phyloP scores from a whole-genome alignment of 1,139 yeast species.

The Lodderomyces oxycetoniae region DNA sequence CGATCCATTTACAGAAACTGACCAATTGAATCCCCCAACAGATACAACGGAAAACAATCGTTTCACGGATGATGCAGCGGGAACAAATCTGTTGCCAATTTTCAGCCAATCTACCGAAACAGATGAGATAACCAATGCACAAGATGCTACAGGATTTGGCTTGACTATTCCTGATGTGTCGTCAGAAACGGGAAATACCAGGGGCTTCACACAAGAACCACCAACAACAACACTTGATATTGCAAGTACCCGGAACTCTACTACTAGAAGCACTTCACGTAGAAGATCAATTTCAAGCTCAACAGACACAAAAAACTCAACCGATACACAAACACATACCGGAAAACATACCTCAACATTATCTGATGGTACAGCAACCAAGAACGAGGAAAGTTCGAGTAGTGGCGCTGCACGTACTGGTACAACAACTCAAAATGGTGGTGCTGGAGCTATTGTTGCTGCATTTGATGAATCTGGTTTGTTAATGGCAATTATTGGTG shows the following conservation, averaged over 20 bases:
- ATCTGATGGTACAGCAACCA: constrained; percentile 6
- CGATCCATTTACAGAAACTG: too few species aligned
- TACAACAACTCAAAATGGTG: background rate
- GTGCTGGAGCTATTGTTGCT: constrained; percentile 5
- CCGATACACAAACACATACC: background rate
- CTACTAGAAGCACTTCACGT: constrained; percentile 1
- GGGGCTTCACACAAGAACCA: constrained; percentile 3
- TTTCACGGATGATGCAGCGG: too few species aligned
- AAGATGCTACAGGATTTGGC: too few species aligned
- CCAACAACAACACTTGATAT: background rate
- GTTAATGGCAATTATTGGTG: constrained; percentile 22
- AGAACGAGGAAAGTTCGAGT: constrained; percentile 7
- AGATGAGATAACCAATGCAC: too few species aligned
- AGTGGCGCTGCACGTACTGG: background rate
- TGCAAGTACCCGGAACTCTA: background rate
- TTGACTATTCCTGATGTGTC: too few species aligned
- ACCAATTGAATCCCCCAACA: background rate
- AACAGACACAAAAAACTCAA: constrained; percentile 3
- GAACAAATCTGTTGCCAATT: too few species aligned
- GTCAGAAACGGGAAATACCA: constrained; percentile 1
- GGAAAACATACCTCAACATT: background rate
- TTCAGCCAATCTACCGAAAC: too few species aligned
- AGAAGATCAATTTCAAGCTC: constrained; percentile 3
- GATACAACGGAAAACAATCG: too few species aligned
- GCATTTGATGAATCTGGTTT: constrained; percentile 13